Conservation (phyloP, 352 stramenopile species). For the Phytophthora boehmeriae region DNA sequence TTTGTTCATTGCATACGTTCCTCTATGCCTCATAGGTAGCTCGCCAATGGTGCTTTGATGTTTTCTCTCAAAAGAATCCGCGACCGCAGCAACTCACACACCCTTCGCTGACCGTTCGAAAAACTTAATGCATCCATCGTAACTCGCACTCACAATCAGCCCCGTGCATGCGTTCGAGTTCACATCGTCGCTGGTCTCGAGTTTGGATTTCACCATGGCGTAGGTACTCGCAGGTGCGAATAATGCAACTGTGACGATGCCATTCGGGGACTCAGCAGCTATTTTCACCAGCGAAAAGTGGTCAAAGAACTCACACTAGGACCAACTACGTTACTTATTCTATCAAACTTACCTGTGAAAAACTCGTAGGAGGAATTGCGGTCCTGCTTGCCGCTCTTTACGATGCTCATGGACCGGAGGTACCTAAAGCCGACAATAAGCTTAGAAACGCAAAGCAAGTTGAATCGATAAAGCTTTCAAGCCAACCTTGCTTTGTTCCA, state of each 20-base stretch:
- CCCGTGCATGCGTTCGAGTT: constrained; percentile 77
- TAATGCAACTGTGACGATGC: constrained; percentile 81
- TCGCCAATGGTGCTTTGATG: constrained; percentile 4
- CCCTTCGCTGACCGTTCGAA: constrained; percentile 60
- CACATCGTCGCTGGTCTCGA: constrained; percentile 61
- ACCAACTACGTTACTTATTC: not conserved
- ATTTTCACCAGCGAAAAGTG: not conserved
- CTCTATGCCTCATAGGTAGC: not conserved
- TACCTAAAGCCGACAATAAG: constrained; percentile 31
- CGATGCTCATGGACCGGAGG: constrained; percentile 54
- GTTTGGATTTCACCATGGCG: constrained; percentile 80
- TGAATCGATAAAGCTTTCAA: not conserved
- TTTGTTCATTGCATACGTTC: not conserved
- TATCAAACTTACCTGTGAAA: constrained; percentile 58
- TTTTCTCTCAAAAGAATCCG: not conserved
- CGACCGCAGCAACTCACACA: constrained; percentile 18
- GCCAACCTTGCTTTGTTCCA: constrained; percentile 81
- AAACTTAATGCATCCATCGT: constrained; percentile 87
- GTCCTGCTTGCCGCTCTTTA: constrained; percentile 78
- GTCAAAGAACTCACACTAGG: not conserved
- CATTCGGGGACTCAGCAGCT: constrained; percentile 71
- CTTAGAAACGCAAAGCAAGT: not conserved
- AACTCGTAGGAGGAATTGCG: constrained; percentile 84
- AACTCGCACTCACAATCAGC: constrained; percentile 83
- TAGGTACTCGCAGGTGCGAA: constrained; percentile 84